Percentiles rank a stretch among this genome's conserved stretches.
These are phyloP conservation scores for Capsicum chinense DNA, from an alignment of 257 asterid genomes.

Conservation along the genomic window DNA sequence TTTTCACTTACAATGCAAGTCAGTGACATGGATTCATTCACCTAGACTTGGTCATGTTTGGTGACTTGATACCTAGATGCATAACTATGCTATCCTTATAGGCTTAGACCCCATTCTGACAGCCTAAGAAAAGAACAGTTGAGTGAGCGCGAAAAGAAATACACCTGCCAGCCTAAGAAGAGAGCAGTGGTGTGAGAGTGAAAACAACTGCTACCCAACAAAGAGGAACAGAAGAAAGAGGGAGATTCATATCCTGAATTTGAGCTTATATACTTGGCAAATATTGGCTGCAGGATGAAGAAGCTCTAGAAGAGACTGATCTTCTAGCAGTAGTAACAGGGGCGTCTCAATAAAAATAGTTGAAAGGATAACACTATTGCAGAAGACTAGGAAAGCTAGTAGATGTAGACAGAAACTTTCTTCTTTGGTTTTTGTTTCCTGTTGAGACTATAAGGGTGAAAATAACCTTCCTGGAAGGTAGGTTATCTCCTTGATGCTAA, in stretches of 20 bases:
- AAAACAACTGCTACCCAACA: too few relatives aligned
- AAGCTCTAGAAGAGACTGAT: constrained; percentile 72
- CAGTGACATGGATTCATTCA: too few relatives aligned
- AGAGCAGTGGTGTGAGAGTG: too few relatives aligned
- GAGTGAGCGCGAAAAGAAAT: not conserved
- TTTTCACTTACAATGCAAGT: not conserved
- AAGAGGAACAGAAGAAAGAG: not conserved
- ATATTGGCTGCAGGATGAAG: constrained; percentile 56
- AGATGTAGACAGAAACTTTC: too few relatives aligned
- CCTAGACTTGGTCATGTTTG: too few relatives aligned
- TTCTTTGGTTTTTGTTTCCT: too few relatives aligned
- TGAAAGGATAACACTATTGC: too few relatives aligned
- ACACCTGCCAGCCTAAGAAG: not conserved
- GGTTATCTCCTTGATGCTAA: too few relatives aligned
- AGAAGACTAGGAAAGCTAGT: too few relatives aligned
- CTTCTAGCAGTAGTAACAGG: constrained; percentile 57
- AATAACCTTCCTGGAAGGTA: too few relatives aligned
- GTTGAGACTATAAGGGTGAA: too few relatives aligned
- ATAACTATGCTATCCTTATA: not conserved
- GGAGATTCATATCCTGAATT: constrained; percentile 2
- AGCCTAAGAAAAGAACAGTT: not conserved
- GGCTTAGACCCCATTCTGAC: not conserved
- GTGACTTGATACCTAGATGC: not conserved
- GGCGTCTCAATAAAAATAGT: too few relatives aligned
- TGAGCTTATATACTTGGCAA: constrained; percentile 29